Conservation (phyloP, 2,329 filamentous ascomycete genomes). For the Alternaria arborescens region DNA sequence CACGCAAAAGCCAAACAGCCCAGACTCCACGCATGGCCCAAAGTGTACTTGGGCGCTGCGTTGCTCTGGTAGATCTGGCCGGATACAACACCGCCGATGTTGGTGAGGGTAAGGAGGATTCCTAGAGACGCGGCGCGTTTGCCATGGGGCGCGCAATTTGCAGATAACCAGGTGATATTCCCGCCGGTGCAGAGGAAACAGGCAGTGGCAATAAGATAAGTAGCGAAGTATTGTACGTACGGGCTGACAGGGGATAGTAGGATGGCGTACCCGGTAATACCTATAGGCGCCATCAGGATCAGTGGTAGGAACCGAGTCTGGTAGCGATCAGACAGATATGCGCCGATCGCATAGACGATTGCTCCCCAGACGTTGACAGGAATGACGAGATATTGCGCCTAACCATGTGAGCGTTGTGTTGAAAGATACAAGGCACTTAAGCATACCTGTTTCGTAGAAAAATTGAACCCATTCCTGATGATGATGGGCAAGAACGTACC, state of each 20-base stretch:
- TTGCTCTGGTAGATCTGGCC: conserved; percentile 46
- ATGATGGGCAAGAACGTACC: conserved; percentile 56
- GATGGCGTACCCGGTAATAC: conserved; percentile 44
- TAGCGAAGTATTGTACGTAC: conserved; percentile 42
- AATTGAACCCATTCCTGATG: conserved; percentile 53
- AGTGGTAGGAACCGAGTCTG: conserved; percentile 50
- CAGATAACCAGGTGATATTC: conserved; percentile 47
- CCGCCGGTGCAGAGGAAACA: conserved; percentile 47
- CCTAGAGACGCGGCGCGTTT: conserved; percentile 46
- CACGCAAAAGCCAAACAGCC: conserved; percentile 50
- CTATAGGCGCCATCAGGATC: conserved; percentile 42
- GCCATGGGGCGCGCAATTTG: conserved; percentile 44
- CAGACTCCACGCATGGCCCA: conserved; percentile 50
- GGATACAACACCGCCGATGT: conserved; percentile 44
- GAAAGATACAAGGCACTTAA: background rate
- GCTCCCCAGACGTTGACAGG: conserved; percentile 55
- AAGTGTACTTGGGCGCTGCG: conserved; percentile 35
- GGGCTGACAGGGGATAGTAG: conserved; percentile 38
- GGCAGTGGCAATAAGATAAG: conserved; percentile 45
- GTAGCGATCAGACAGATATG: conserved; percentile 51
- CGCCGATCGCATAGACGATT: conserved; percentile 52
- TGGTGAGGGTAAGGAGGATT: conserved; percentile 45
- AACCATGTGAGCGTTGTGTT: background rate
- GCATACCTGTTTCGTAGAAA: conserved; percentile 50
- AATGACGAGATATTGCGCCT: conserved; percentile 52